These are phyloP conservation scores for Pichia gijzeniarum DNA, from an alignment of 805 yeast genomes.

Conservation along the genomic window DNA sequence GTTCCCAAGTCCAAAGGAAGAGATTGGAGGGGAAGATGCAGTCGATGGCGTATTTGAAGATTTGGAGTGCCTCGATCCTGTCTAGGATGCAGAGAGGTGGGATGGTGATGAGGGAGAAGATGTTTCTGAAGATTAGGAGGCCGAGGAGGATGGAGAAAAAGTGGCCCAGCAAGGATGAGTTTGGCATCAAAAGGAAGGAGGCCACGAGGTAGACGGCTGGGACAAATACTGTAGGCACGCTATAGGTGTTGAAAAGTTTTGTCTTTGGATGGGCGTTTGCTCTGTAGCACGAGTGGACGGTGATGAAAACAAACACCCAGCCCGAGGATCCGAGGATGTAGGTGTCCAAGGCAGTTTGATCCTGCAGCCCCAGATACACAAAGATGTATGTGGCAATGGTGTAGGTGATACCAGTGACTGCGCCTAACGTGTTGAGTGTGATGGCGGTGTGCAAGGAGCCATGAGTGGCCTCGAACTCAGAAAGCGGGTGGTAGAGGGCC, in stretches of 20 bases:
- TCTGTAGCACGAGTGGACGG: slow-evolving; percentile 46
- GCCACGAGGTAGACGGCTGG: slow-evolving; percentile 52
- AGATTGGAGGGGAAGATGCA: slow-evolving; percentile 6
- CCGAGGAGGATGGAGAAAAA: slow-evolving; percentile 63
- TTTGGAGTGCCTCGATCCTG: slow-evolving; percentile 45
- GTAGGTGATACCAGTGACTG: slow-evolving; percentile 55
- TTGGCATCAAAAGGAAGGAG: slow-evolving; percentile 50
- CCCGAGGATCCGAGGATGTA: slow-evolving; percentile 67
- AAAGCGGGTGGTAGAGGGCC: slow-evolving; percentile 52
- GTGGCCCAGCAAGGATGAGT: slow-evolving; percentile 70
- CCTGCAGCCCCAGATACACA: slow-evolving; percentile 49
- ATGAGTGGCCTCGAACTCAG: slow-evolving; percentile 59
- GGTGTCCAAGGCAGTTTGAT: slow-evolving; percentile 43
- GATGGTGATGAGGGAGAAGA: slow-evolving; percentile 46
- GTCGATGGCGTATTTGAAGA: slow-evolving; percentile 6
- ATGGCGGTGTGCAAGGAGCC: slow-evolving; percentile 87
- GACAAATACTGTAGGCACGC: slow-evolving; percentile 51
- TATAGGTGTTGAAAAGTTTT: slow-evolving; percentile 27
- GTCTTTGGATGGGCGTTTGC: slow-evolving; percentile 17
- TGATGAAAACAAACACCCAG: slow-evolving; percentile 62
- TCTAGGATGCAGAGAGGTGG: slow-evolving; percentile 64
- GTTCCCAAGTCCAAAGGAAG: slow-evolving; percentile 11
- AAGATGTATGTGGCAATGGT: slow-evolving; percentile 45
- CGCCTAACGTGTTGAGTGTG: slow-evolving; percentile 65
- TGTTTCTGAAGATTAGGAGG: slow-evolving; percentile 51